A percentile compares a stretch with the other conserved stretches of the same genome.
phyloP scores from a whole-genome alignment of 2,329 filamentous ascomycete genomes.

The Scytalidium lignicola region DNA sequence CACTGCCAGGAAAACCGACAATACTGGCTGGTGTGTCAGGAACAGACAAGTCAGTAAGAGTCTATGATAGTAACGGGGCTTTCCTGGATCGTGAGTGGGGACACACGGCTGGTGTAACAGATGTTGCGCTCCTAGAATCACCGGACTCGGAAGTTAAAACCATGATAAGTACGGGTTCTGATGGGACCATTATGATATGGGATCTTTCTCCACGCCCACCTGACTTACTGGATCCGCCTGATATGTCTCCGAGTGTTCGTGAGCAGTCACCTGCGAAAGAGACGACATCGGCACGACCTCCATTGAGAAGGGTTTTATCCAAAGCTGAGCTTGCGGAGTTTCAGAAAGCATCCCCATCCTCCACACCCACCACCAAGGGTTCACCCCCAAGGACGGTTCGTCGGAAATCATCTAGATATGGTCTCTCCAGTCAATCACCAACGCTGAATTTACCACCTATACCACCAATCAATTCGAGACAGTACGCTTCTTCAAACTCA shows the following conservation, averaged over 20 bases:
- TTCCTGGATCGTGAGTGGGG: conserved; percentile 90
- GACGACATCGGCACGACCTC: conserved; percentile 56
- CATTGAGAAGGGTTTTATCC: conserved; percentile 79
- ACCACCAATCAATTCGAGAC: conserved; percentile 17
- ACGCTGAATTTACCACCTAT: conserved; percentile 29
- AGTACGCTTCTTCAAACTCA: conserved; percentile 20
- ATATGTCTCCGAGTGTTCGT: conserved; percentile 6
- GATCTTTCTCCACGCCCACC: conserved; percentile 21
- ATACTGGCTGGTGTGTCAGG: conserved; percentile 85
- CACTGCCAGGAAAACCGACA: conserved; percentile 47
- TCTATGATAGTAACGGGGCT: conserved; percentile 77
- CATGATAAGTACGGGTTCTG: conserved; percentile 70
- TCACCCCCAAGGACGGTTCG: conserved; percentile 52
- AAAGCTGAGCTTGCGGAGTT: conserved; percentile 84
- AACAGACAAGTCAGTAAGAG: conserved; percentile 88
- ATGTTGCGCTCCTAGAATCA: conserved; percentile 64
- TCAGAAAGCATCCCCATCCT: conserved; percentile 43
- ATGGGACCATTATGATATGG: conserved; percentile 81
- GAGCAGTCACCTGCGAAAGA: conserved; percentile 37
- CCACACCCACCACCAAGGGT: conserved; percentile 37
- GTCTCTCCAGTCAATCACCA: conserved; percentile 47
- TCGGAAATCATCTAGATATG: conserved; percentile 48
- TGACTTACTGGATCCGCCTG: conserved; percentile 16
- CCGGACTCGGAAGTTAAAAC: conserved; percentile 49
- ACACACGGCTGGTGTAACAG: conserved; percentile 89